phyloP scores from a whole-genome alignment of 2,329 filamentous ascomycete genomes.

The Fusarium vanettenii region DNA sequence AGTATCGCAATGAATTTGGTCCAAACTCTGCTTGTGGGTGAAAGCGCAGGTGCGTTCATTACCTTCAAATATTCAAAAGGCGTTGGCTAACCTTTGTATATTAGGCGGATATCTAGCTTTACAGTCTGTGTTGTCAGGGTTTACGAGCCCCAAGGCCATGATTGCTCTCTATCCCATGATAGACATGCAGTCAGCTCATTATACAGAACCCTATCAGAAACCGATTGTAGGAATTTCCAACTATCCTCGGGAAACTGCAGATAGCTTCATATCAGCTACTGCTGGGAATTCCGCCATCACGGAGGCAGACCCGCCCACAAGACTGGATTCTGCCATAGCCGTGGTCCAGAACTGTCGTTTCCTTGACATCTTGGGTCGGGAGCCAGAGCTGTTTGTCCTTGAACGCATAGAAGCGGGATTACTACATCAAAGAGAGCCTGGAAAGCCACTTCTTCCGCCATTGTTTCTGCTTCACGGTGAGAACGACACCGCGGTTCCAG shows the following conservation, averaged over 20 bases:
- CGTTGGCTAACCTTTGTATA: background rate
- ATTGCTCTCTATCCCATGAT: background rate
- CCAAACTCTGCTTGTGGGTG: background rate
- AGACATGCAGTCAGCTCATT: background rate
- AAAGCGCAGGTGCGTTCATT: background rate
- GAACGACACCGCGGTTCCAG: background rate
- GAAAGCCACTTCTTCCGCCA: background rate
- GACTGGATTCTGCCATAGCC: background rate
- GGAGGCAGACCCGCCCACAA: background rate
- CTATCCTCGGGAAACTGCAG: background rate
- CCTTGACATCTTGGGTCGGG: background rate
- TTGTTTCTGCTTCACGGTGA: background rate
- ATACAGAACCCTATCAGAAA: background rate
- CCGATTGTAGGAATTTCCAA: background rate
- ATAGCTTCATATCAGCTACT: background rate
- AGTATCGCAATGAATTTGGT: background rate
- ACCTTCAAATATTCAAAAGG: fast-evolving
- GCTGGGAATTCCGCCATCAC: background rate
- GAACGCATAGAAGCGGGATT: background rate
- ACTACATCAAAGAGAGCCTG: background rate
- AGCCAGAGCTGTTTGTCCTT: background rate
- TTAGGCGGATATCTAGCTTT: background rate
- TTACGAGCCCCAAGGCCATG: background rate
- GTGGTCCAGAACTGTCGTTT: background rate
- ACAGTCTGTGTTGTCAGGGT: background rate